Evolutionary conservation across 805 yeast species (phyloP).

Genomic region (Yarrowia divulgata): DNA sequence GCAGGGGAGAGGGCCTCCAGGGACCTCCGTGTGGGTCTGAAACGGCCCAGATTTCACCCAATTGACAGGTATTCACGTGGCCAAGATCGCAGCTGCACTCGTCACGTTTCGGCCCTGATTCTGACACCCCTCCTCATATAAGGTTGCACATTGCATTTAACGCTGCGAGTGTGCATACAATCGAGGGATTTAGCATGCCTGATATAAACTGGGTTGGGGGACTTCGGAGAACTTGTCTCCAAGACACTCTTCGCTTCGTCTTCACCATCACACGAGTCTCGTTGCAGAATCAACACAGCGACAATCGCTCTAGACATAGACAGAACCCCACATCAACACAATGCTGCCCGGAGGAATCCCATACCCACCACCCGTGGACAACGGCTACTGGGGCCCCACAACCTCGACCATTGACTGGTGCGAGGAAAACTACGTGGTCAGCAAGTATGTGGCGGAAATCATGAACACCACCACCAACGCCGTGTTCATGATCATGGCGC

Average conservation of each 20-base stretch:
- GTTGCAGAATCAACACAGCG: background rate
- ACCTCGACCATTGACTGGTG: slow-evolving; percentile 99
- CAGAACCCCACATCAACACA: background rate
- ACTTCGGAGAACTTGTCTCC: background rate
- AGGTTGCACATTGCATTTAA: slow-evolving; percentile 10
- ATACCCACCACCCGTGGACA: slow-evolving; percentile 21
- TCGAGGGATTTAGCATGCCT: slow-evolving; percentile 37
- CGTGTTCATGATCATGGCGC: slow-evolving; percentile 62
- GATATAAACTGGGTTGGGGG: slow-evolving; percentile 28
- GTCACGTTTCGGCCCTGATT: slow-evolving; percentile 1
- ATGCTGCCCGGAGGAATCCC: slow-evolving; percentile 33
- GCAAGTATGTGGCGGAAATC: slow-evolving; percentile 87
- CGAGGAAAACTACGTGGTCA: slow-evolving; percentile 92
- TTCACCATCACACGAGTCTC: background rate
- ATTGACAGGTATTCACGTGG: background rate
- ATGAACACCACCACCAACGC: slow-evolving; percentile 84
- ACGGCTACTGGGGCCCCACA: slow-evolving; percentile 43
- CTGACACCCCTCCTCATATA: background rate
- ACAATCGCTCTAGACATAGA: slow-evolving; percentile 1
- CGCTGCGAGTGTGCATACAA: slow-evolving; percentile 28
- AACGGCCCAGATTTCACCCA: background rate
- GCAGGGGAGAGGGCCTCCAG: no score
- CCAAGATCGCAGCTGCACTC: background rate
- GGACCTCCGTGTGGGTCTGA: no score
- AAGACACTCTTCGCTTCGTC: background rate